Percentiles rank a stretch among this genome's conserved stretches.
Conservation (phyloP, 192 early-diverging fungal species). For the Backusella liffmaniae region DNA sequence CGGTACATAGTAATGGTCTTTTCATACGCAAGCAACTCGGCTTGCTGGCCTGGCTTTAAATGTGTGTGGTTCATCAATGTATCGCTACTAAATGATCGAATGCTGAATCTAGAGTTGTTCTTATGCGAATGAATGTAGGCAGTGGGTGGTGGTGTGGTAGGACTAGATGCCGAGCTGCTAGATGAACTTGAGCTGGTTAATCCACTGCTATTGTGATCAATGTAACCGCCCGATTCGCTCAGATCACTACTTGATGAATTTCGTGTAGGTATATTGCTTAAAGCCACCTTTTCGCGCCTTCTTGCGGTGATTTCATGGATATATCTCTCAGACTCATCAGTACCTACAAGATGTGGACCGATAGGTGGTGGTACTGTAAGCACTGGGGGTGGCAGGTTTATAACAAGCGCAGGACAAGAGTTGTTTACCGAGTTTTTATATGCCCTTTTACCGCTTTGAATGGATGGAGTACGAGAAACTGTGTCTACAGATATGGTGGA, state of each 20-base stretch:
- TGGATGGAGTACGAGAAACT: background rate
- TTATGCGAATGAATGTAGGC: background rate
- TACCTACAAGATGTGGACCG: background rate
- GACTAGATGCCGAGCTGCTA: background rate
- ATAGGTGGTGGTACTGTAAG: background rate
- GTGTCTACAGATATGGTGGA: background rate
- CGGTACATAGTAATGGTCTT: conserved; percentile 55
- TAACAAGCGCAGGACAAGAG: background rate
- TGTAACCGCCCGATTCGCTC: background rate
- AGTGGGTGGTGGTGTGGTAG: background rate
- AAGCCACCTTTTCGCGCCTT: background rate
- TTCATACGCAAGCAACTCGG: conserved; percentile 48
- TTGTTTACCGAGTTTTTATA: background rate
- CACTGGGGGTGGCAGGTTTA: background rate
- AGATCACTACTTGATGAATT: background rate
- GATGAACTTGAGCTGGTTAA: background rate
- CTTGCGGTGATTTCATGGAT: background rate
- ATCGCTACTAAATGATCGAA: background rate
- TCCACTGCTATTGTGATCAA: background rate
- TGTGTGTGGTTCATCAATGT: conserved; percentile 45
- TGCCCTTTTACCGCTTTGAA: background rate
- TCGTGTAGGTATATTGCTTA: background rate
- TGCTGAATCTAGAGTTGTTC: background rate
- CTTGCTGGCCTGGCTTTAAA: conserved; percentile 54
- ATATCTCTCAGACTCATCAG: background rate